Evolutionary conservation across 495 filamentous ascomycete genomes (phyloP).

Genomic region (Penicillium bovifimosum): DNA sequence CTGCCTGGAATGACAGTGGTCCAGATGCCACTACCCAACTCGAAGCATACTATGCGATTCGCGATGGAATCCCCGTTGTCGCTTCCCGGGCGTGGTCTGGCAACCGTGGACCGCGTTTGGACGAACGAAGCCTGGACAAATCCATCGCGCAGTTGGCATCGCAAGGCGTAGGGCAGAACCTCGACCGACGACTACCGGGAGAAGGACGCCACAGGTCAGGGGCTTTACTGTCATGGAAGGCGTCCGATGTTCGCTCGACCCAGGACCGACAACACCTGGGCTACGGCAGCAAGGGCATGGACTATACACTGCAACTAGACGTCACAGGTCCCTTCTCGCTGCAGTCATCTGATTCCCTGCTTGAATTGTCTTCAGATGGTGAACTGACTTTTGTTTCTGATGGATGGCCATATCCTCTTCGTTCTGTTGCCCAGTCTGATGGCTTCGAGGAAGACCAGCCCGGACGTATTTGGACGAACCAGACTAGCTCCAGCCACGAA

Average conservation of each 20-base stretch:
- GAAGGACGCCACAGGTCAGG: neutral
- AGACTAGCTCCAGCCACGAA: constrained; percentile 26
- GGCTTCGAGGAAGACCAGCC: constrained; percentile 23
- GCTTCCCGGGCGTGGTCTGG: constrained; percentile 44
- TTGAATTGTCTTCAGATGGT: constrained; percentile 27
- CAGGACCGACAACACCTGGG: constrained; percentile 13
- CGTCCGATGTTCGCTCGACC: neutral
- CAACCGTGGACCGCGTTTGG: constrained; percentile 28
- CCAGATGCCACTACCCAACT: constrained; percentile 52
- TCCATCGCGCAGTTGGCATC: constrained; percentile 34
- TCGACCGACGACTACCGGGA: constrained; percentile 35
- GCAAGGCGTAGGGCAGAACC: constrained; percentile 43
- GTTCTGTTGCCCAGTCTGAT: constrained; percentile 27
- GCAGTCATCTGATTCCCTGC: constrained; percentile 28
- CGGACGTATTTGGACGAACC: constrained; percentile 31
- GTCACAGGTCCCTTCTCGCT: constrained; percentile 40
- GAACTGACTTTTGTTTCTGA: constrained; percentile 41
- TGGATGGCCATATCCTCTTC: constrained; percentile 49
- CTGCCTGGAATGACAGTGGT: constrained; percentile 54
- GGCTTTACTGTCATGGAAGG: constrained; percentile 9
- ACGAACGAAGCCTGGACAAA: constrained; percentile 16
- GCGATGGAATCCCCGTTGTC: constrained; percentile 46
- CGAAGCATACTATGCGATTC: constrained; percentile 49
- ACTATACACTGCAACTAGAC: constrained; percentile 41
- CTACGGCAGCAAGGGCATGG: constrained; percentile 48